Evolutionary conservation across 257 asterid genomes (phyloP), one percentile per base, ranked within the genome.

Genomic region (Echites panduratus): DNA sequence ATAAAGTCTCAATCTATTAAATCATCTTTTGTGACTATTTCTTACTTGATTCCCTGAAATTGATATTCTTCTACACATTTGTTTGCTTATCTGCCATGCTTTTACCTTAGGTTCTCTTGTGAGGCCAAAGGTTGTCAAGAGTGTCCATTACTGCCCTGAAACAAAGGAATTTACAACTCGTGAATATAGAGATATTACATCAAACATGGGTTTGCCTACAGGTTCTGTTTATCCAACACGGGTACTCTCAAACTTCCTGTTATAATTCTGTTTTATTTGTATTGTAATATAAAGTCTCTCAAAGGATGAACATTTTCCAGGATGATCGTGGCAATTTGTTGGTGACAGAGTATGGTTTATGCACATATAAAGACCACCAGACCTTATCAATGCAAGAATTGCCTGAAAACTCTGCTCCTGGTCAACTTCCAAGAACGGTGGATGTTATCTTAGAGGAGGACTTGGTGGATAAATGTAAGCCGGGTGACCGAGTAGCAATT

Each of bases 81-180:
- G 35, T 53, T 53, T 22, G 13, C 70, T 62, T 16, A 48, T 40
- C 26, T 9, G 57, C 66, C 43, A 59, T 77, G 35, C 26, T 77
- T 77, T 29, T 38, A 38, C 10, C 2, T 71, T 74, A 93, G 98
- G 97, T 88, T 93, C 98, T 75, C 97, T 93, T 80, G 98, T 93
- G 72, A 88, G 98, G 89, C 97, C 98, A 73, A 93, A 93, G 87
- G 98, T 93, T 80, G 97, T 93, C 74, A 93, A 93, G 85, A 93
- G 97, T 41, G 97, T 91, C 73, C 98, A 91, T 76, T 93, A 89
- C 85, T 91, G 98, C 81, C 95, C 96, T 32, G 78, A 75, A 49
- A 93, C 98, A 17, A 88, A 75, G 65, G 82, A 81, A 81, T 89
- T 93, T 83, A 91, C 87, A 35, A 79, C 86, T 50, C 87, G 97